Percentiles rank a stretch among this genome's conserved stretches.
Evolutionary conservation across 148 eudicot species (phyloP).

Genomic region (Rhododendron henanense): DNA sequence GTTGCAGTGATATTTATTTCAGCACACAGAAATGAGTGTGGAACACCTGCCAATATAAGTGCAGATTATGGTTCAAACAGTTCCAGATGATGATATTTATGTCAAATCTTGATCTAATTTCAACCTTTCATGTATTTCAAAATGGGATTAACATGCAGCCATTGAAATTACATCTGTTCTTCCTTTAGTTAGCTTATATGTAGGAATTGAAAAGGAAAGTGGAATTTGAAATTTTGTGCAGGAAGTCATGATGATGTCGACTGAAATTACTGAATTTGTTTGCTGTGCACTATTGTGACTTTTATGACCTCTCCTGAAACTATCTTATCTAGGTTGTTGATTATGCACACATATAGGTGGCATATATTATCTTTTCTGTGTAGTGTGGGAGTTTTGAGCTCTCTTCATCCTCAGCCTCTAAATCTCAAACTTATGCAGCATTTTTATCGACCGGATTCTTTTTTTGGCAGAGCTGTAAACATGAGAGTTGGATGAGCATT

Average conservation of each 20-base stretch:
- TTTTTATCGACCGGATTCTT: not conserved
- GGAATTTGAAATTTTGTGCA: not conserved
- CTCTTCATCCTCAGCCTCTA: not conserved
- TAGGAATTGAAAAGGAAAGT: not conserved
- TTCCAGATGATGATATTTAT: not conserved
- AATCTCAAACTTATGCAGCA: not conserved
- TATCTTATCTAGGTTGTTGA: not conserved
- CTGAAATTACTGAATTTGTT: not conserved
- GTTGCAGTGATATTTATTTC: not conserved
- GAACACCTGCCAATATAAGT: not conserved
- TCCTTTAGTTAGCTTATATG: too few relatives aligned
- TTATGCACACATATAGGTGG: not conserved
- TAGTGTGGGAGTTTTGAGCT: conserved; percentile 1
- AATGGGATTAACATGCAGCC: not conserved
- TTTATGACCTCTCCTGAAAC: not conserved
- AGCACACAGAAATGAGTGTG: not conserved
- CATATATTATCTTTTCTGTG: not conserved
- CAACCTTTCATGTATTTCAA: not conserved
- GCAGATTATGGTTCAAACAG: not conserved
- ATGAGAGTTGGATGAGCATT: conserved; percentile 67
- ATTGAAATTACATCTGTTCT: not conserved
- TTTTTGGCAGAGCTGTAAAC: conserved; percentile 73
- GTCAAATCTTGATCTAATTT: not conserved
- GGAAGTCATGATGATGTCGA: not conserved
- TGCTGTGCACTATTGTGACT: not conserved